Conservation (phyloP, 495 filamentous ascomycete species). For the Xylaria intraflava region DNA sequence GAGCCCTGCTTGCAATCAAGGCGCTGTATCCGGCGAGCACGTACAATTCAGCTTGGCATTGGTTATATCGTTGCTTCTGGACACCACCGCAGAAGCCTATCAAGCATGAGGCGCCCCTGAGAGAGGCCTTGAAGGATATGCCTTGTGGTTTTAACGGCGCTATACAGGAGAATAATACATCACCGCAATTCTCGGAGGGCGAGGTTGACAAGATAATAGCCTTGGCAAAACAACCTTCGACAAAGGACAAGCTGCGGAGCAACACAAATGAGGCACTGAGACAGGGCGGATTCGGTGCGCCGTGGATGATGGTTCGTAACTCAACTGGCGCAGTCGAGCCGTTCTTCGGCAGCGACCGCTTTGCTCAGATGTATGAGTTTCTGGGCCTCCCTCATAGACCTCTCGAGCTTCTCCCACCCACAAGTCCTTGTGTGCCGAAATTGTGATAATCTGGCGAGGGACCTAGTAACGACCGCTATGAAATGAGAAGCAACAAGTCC, state of each 20-base stretch:
- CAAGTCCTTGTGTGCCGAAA: not conserved
- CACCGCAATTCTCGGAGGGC: not conserved
- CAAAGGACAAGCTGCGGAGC: not conserved
- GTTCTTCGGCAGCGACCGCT: conserved; percentile 4
- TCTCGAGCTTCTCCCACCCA: not conserved
- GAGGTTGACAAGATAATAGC: not conserved
- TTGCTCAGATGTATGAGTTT: conserved; percentile 5
- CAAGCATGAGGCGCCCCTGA: not conserved
- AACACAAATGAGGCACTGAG: not conserved
- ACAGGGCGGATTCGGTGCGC: not conserved
- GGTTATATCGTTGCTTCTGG: conserved; percentile 1
- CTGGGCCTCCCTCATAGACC: not conserved
- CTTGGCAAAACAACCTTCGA: not conserved
- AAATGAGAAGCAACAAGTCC: no score
- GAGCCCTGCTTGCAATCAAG: conserved; percentile 3
- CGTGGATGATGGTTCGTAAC: conserved; percentile 1
- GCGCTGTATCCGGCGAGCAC: not conserved
- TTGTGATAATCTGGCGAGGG: not conserved
- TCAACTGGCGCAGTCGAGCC: not conserved
- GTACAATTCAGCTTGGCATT: not conserved
- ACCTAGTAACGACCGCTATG: no score
- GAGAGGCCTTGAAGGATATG: not conserved
- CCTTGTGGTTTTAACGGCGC: not conserved
- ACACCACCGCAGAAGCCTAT: not conserved
- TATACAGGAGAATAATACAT: not conserved